phyloP scores from a whole-genome alignment of 2,329 filamentous ascomycete species.

The Ophiosphaerella herpotricha region DNA sequence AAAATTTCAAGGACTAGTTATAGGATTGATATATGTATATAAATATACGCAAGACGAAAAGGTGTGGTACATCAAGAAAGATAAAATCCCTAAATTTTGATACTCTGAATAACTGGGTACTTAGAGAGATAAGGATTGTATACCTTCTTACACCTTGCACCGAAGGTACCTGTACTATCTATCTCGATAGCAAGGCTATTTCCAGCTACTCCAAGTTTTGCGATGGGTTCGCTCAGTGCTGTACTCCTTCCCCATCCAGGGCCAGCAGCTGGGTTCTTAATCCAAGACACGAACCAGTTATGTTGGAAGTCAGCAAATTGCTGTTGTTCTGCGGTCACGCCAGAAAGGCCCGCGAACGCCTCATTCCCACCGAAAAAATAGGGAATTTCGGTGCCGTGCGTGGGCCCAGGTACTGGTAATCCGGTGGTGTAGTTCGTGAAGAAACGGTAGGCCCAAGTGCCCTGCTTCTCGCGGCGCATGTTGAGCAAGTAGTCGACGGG shows the following conservation, averaged over 20 bases:
- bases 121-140: constrained; percentile 28
- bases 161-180: constrained; percentile 39
- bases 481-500: constrained; percentile 43
- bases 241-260: constrained; percentile 49
- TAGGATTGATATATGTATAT: too few relatives aligned
- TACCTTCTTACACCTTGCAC: constrained; percentile 38
- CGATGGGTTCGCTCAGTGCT: constrained; percentile 35
- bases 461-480: constrained; percentile 44
- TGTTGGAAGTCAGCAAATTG: constrained; percentile 50
- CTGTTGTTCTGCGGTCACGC: constrained; percentile 48
- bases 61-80: too few relatives aligned
- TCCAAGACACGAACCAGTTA: constrained; percentile 52
- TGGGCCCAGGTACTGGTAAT: constrained; percentile 41
- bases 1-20: too few relatives aligned
- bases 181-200: constrained; percentile 39
- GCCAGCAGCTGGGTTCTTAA: constrained; percentile 50
- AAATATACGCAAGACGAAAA: too few relatives aligned
- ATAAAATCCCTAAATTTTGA: background rate
- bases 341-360: constrained; percentile 42
- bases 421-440: constrained; percentile 48
- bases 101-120: constrained; percentile 26
- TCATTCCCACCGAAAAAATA: constrained; percentile 55
- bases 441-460: constrained; percentile 53
- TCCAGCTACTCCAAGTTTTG: constrained; percentile 43
- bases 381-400: constrained; percentile 50